Evolutionary conservation across 2,329 filamentous ascomycete genomes (phyloP), one percentile per base, ranked within the genome.

Genomic region (Talaromyces sp.): DNA sequence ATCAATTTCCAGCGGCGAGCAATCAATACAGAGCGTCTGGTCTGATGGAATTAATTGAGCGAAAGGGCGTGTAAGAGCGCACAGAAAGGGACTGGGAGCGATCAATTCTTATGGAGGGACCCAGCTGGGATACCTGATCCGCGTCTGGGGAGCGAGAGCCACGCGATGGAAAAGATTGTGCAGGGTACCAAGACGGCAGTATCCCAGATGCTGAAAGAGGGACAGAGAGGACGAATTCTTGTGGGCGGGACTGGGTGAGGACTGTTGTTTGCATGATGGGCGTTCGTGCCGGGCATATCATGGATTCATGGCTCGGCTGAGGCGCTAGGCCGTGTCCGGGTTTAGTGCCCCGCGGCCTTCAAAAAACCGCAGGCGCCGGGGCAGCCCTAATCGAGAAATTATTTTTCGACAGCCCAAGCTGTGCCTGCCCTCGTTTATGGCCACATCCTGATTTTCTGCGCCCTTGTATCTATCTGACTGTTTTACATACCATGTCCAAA

Each of bases 401-500:
- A 58, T 58, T 59, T 47, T 47, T 47, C 44, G 44, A 25, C n/a
- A 19, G 22, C n/a, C 44, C 44, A 5, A 10, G 44, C n/a, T 47
- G 44, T 47, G 44, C 44, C 44, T 47, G 44, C 44, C 22, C 44
- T 47, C 44, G 44, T 47, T 47, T 47, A 25, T 47, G 44, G 44
- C 19, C 44, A 47, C 44, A 25, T 11, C 19, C 10, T 47, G 44
- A 22, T 47, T 47, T 47, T 19, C 22, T 25, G 19, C 8, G 30
- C 30, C n/a, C 52, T 57, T 51, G 32, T 52, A 47, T 5, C 54
- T 44, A 28, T 6, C 28, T 3, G 11, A 22, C 65, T 8, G 36
- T 7, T 39, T n/a, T n/a, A 6, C 15, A 47, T 5, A 78, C 60
- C 60, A 88, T 88, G 85, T 81, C 83, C 51, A 88, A 88, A 73